A percentile compares a stretch with the other conserved stretches of the same genome.
These are phyloP conservation scores for Amanita inopinata DNA, from an alignment of 768 basidiomycete species.

Conservation along the genomic window DNA sequence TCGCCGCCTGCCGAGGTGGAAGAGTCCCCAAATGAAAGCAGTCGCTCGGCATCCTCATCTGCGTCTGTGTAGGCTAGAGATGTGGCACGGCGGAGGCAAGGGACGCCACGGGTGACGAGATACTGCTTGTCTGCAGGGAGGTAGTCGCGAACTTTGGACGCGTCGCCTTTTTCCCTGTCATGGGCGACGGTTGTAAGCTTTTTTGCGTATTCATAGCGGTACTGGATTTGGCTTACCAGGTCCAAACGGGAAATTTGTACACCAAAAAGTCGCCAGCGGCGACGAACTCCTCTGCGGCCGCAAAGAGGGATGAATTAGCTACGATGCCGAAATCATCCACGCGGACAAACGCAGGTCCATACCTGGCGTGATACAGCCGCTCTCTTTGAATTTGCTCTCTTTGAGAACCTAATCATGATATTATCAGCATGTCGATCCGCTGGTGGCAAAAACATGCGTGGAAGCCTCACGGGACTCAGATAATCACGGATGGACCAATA, in stretches of 20 bases:
- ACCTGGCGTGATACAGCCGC: conserved; percentile 94
- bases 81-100: conserved; percentile 88
- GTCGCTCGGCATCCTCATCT: conserved; percentile 92
- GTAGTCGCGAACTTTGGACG: conserved; percentile 79
- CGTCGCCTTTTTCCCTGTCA: conserved; percentile 85
- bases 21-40: conserved; percentile 73
- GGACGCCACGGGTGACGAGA: conserved; percentile 91
- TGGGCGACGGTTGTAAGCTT: too few relatives aligned
- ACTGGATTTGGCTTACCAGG: conserved; percentile 55
- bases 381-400: conserved; percentile 99
- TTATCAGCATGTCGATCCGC: conserved; percentile 22
- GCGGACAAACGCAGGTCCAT: conserved; percentile 15
- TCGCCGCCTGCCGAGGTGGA: conserved; percentile 53
- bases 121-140: conserved; percentile 96
- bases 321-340: background rate
- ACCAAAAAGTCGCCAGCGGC: conserved; percentile 94
- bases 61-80: conserved; percentile 90
- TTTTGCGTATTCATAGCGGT: too few relatives aligned
- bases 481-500: conserved; percentile 93
- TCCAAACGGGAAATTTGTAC: conserved; percentile 99
- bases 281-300: conserved; percentile 81
- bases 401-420: conserved; percentile 67
- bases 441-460: conserved; percentile 12
- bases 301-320: conserved; percentile 14
- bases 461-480: conserved; percentile 65